Conservation (phyloP, 1,139 yeast species). For the Candida smagusa region DNA sequence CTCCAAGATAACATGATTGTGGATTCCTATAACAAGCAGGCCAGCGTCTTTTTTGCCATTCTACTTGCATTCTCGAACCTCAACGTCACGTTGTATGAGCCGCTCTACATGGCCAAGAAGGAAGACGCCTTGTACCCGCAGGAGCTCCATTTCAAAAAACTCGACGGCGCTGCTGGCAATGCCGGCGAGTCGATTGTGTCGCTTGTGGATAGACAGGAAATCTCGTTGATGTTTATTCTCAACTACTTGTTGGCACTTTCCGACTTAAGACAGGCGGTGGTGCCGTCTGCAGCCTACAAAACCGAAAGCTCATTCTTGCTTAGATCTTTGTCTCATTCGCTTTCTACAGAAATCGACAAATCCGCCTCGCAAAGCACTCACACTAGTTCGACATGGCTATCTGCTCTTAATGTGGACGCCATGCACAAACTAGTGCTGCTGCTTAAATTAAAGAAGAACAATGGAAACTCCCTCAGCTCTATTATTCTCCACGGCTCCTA, state of each 20-base stretch:
- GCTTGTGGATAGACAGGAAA: conserved; percentile 29
- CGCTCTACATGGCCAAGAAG: conserved; percentile 5
- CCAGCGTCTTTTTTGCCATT: conserved; percentile 26
- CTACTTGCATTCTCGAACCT: conserved; percentile 27
- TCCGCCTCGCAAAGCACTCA: conserved; percentile 25
- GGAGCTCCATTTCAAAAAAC: conserved; percentile 1
- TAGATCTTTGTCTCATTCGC: conserved; percentile 18
- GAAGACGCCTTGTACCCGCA: background rate
- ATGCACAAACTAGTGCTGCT: conserved; percentile 9
- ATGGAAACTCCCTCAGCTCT: conserved; percentile 20
- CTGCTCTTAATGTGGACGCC: conserved; percentile 12
- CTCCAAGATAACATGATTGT: conserved; percentile 2
- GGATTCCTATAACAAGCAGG: conserved; percentile 15
- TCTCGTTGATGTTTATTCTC: conserved; percentile 29
- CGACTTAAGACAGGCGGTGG: conserved; percentile 20
- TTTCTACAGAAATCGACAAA: conserved; percentile 25
- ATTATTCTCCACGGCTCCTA: conserved; percentile 30
- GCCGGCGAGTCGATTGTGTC: conserved; percentile 11
- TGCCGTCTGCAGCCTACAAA: conserved; percentile 15
- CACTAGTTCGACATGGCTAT: conserved; percentile 20
- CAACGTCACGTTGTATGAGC: conserved; percentile 12
- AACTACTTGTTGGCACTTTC: conserved; percentile 23
- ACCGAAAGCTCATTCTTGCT: conserved; percentile 22
- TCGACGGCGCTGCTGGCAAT: background rate
- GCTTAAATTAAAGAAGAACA: conserved; percentile 6